phyloP scores from a whole-genome alignment of 345 rosid species.

The Eucalyptus sp. region DNA sequence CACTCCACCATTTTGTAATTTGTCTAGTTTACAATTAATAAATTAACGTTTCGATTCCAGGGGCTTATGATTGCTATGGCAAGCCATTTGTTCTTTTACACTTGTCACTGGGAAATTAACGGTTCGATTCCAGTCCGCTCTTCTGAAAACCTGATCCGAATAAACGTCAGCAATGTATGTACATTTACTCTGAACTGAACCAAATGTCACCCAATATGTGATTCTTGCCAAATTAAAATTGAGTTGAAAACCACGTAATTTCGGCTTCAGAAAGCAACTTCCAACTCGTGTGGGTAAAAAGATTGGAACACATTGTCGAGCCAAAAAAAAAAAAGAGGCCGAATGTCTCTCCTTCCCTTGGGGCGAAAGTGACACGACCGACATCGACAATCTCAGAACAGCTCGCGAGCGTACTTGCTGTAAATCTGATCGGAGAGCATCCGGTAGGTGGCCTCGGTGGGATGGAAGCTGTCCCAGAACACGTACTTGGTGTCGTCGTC shows the following conservation, averaged over 20 bases:
- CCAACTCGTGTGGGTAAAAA: neutral
- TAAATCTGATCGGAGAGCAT: neutral
- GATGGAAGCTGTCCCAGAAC: constrained; percentile 85
- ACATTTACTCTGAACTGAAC: too few species aligned
- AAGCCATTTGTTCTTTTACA: too few species aligned
- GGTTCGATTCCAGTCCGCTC: too few species aligned
- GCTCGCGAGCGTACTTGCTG: neutral
- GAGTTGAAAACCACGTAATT: neutral
- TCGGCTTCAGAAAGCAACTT: neutral
- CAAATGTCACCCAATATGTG: too few species aligned
- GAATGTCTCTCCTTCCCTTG: neutral
- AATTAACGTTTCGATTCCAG: too few species aligned
- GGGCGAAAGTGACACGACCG: neutral
- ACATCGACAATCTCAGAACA: neutral
- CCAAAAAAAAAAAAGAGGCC: neutral
- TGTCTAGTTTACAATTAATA: too few species aligned
- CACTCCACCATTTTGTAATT: too few species aligned
- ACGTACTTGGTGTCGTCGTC: constrained; percentile 32
- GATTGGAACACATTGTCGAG: neutral
- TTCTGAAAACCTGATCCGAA: too few species aligned
- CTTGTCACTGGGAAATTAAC: too few species aligned
- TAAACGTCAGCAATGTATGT: too few species aligned
- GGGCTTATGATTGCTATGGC: too few species aligned
- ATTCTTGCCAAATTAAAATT: neutral
- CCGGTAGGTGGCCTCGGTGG: constrained; percentile 41